Base-by-base conservation (phyloP, 176 grass and related monocot genomes). In the Thalia dealbata region DNA sequence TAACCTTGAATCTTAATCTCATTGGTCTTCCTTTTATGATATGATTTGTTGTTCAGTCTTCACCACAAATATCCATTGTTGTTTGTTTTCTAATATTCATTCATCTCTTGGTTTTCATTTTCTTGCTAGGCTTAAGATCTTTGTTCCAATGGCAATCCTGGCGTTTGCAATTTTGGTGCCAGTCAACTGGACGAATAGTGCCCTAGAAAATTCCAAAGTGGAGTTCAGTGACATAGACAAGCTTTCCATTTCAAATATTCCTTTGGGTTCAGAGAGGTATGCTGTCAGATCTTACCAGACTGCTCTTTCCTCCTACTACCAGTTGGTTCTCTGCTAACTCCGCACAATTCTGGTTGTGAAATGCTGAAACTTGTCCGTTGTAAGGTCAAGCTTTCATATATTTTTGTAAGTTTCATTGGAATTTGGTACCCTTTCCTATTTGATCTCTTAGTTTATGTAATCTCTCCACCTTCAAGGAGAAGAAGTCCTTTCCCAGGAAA, bases 101-200 rank as follows among this genome's bases (percentile, higher is more conserved):
- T 29, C 15, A 8, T 30, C 9, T 54, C 1, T 52, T 72, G 14
- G 23, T 50, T 48, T 35, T 35, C 7, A 18, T 27, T 26, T 25
- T 27, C 44, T 51, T 15, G 11, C 3, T 71, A 73, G 71, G 15
- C 71, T 73, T 73, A 73, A 73, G 50, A 22, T 73, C 51, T 73
- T 73, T 41, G 51, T 73, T 58, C 71, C 71, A 29, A 56, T 73
- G 9, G 51, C 71, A 12, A 56, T 73, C 71, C 27, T 73, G 18
- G 71, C 71, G 38, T 73, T 73, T 73, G 50, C 50, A 29, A 45
- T 73, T 12, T 50, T 73, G 50, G 71, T 73, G 15, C 71, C 71
- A 22, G 18, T 73, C 71, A 73, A 73, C 50, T 73, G 71, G 71
- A 73, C 71, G 27, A 72, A 54, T 54, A 14, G 10, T 23, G 38